These are phyloP conservation scores for Trichoderma sp. DNA, from an alignment of 2,329 filamentous ascomycete genomes.

Conservation along the genomic window DNA sequence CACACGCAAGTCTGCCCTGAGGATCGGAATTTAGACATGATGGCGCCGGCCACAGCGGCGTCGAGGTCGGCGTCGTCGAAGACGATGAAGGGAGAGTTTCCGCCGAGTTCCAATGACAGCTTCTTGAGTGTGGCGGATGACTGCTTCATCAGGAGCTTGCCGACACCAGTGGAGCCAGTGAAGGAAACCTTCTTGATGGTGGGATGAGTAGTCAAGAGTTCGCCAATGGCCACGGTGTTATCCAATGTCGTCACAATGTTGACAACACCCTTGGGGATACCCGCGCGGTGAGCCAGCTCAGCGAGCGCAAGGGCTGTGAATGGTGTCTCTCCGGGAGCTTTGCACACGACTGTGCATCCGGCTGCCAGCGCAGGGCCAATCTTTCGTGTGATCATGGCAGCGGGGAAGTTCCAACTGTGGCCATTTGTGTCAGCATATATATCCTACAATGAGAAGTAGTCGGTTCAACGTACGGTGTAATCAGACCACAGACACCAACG, in stretches of 20 bases:
- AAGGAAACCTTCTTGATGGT: slow-evolving; percentile 89
- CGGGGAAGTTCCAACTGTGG: slow-evolving; percentile 79
- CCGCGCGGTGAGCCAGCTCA: slow-evolving; percentile 81
- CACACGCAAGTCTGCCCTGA: slow-evolving; percentile 96
- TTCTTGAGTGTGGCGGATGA: slow-evolving; percentile 80
- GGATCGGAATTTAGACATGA: slow-evolving; percentile 87
- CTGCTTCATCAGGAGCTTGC: slow-evolving; percentile 84
- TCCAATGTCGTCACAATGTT: slow-evolving; percentile 80
- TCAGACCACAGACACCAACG: slow-evolving; percentile 46
- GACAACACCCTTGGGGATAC: slow-evolving; percentile 85
- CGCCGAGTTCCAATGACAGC: slow-evolving; percentile 83
- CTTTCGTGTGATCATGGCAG: slow-evolving; percentile 72
- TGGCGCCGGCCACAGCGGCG: slow-evolving; percentile 74
- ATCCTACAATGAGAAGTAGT: not conserved
- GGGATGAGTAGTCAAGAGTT: slow-evolving; percentile 72
- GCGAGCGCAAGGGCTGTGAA: slow-evolving; percentile 86
- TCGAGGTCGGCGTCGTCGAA: slow-evolving; percentile 95
- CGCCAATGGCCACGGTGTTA: slow-evolving; percentile 76
- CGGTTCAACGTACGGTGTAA: slow-evolving; percentile 66
- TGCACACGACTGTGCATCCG: slow-evolving; percentile 92
- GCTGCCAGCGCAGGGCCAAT: slow-evolving; percentile 76
- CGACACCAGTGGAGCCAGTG: slow-evolving; percentile 73
- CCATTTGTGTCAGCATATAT: slow-evolving; percentile 47
- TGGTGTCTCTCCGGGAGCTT: slow-evolving; percentile 88
- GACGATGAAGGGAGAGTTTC: slow-evolving; percentile 94